Evolutionary conservation across 2,329 filamentous ascomycete species (phyloP).

Genomic region (Fusarium sp.): DNA sequence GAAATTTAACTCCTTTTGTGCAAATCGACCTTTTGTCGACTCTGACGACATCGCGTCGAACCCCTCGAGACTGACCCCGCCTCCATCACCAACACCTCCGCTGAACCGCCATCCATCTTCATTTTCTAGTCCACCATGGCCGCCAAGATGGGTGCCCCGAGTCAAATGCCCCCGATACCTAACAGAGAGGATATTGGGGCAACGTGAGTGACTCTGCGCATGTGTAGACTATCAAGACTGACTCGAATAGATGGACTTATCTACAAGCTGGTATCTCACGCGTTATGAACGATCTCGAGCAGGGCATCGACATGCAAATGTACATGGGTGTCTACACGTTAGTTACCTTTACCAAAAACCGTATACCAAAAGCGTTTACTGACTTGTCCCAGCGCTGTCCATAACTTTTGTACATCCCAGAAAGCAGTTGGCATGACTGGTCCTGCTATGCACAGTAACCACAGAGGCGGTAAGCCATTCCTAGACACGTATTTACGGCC

Average conservation of each 20-base stretch:
- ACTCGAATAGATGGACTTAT: conserved; percentile 78
- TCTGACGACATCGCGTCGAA: conserved; percentile 36
- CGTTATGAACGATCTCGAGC: conserved; percentile 92
- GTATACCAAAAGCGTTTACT: conserved; percentile 39
- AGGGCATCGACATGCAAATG: conserved; percentile 93
- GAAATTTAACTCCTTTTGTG: not conserved
- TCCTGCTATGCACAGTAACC: conserved; percentile 50
- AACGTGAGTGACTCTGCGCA: conserved; percentile 49
- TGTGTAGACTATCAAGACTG: conserved; percentile 22
- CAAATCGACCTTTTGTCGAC: conserved; percentile 2
- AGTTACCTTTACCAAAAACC: conserved; percentile 8
- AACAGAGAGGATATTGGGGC: conserved; percentile 68
- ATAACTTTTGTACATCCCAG: conserved; percentile 99
- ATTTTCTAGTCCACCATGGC: conserved; percentile 43
- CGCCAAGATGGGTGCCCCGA: conserved; percentile 46
- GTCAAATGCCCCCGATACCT: conserved; percentile 64
- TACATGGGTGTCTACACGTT: conserved; percentile 98
- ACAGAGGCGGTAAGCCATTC: conserved; percentile 66
- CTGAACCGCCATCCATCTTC: conserved; percentile 27
- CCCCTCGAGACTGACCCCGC: conserved; percentile 41
- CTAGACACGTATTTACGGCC: not conserved
- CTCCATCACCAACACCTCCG: conserved; percentile 30
- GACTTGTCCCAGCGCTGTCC: conserved; percentile 73
- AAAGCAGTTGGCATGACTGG: conserved; percentile 76
- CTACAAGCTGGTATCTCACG: conserved; percentile 86